Evolutionary conservation across 73 alveolate genomes (phyloP), one percentile per base, ranked within the genome.

Genomic region (Breviolum minutum): DNA sequence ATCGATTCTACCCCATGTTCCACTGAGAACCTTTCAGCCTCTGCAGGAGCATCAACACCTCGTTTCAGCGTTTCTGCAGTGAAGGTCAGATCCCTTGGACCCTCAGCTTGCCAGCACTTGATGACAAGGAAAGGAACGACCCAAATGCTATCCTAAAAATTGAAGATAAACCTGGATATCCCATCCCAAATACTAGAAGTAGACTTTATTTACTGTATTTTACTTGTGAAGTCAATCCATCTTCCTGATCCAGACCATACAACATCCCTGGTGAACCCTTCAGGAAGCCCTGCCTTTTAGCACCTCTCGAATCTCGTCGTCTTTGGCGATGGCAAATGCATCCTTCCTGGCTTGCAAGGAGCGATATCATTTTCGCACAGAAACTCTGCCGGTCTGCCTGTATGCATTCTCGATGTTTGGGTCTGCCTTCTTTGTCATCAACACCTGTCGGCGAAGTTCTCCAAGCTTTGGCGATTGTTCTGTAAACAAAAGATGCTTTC

Each of bases 251-350:
- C 54, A 64, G 30, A 8, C 66, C n/a, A 1, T 2, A 5, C 60
- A 6, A 8, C 60, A 8, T 29, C 92, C 26, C 27, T 48, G 73
- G 60, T 83, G 73, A 73, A 73, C 83, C 40, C 32, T 32, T 32
- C 7, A 5, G 63, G 80, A 63, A 71, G 32, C n/a, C 88, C n/a
- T 26, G n/a, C 97, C 63, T 14, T 92, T 92, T 40, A 92, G 90
- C 62, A 80, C 86, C 26, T 92, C 97, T 13, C 81, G 86, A 48
- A 92, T 92, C 80, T 92, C 97, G 27, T 92, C 97, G 61, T 92
- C 97, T 80, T 92, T 92, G 54, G 97, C 97, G 7, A 92, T 68
- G 48, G 97, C 79, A 40, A 92, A 92, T 32, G 97, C 97, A 14
- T 92, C 97, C 61, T 92, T 92, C 97, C 97, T 92, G 61, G 63